These are phyloP conservation scores for Scedosporium apiospermum DNA, from an alignment of 2,329 filamentous ascomycete species.

Conservation along the genomic window DNA sequence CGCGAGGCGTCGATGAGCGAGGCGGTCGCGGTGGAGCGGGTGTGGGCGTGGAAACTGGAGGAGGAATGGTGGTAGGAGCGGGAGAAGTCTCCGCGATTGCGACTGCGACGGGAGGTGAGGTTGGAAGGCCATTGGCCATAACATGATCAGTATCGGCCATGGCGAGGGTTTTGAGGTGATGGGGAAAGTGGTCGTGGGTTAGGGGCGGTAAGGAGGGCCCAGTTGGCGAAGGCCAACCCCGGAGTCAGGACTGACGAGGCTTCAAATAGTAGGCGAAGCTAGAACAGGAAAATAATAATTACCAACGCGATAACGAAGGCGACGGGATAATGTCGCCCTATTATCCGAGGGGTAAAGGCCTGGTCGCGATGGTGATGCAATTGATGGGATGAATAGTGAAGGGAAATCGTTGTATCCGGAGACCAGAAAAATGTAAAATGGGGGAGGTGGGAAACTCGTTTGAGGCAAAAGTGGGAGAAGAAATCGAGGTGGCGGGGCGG, in stretches of 20 bases:
- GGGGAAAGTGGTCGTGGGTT: background rate
- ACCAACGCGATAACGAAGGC: conserved; percentile 1
- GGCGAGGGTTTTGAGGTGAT: background rate
- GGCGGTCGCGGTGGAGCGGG: background rate
- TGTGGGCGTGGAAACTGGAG: conserved; percentile 2
- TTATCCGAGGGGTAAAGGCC: conserved; percentile 19
- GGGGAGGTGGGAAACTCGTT: background rate
- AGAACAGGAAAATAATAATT: background rate
- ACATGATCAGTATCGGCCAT: conserved; percentile 27
- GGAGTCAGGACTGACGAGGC: background rate
- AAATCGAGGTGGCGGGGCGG: conserved; percentile 4
- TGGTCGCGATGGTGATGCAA: conserved; percentile 15
- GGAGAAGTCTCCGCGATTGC: conserved; percentile 18
- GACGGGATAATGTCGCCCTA: background rate
- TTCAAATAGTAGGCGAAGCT: background rate
- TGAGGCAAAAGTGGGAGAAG: background rate
- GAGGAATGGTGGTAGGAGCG: conserved; percentile 13
- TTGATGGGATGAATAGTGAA: conserved; percentile 12
- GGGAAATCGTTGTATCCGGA: conserved; percentile 32
- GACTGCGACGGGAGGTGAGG: conserved; percentile 16
- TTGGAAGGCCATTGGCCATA: conserved; percentile 13
- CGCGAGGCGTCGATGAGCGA: conserved; percentile 20
- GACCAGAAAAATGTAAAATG: conserved; percentile 5
- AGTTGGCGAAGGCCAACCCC: conserved; percentile 4
- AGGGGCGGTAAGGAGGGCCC: background rate